Conservation (phyloP, 148 eudicot genomes). For the Heliosperma pusillum region DNA sequence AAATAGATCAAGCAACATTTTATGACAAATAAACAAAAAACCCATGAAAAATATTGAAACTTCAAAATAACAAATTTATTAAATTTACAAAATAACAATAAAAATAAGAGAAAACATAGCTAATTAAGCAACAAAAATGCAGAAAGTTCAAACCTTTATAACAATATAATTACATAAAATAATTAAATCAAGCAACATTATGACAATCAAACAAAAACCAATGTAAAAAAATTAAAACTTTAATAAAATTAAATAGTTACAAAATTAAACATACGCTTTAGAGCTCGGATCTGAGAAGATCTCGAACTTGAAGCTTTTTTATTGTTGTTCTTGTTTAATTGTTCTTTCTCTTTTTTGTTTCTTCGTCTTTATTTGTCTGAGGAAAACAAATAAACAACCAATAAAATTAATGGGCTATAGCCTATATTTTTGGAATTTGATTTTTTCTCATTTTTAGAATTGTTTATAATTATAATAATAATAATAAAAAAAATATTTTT, state of each 20-base stretch:
- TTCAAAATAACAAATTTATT: not conserved
- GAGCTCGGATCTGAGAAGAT: slow-evolving; percentile 43
- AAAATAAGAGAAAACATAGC: not conserved
- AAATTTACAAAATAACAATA: not conserved
- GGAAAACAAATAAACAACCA: slow-evolving; percentile 9
- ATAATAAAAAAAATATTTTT: not conserved
- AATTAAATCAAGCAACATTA: slow-evolving; percentile 27
- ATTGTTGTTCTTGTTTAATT: slow-evolving; percentile 8
- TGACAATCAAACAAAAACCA: not conserved
- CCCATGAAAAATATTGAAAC: not conserved
- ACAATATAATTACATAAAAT: not conserved
- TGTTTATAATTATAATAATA: slow-evolving; percentile 2
- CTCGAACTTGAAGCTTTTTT: slow-evolving; percentile 23
- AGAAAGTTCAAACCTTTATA: not conserved
- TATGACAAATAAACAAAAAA: not conserved
- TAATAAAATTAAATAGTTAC: not conserved
- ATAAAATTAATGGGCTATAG: not conserved
- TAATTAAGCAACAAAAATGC: slow-evolving; percentile 2
- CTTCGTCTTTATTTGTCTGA: slow-evolving; percentile 20
- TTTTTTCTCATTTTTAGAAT: slow-evolving; percentile 1
- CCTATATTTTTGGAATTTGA: slow-evolving; percentile 6
- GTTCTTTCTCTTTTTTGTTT: not conserved
- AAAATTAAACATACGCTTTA: slow-evolving; percentile 27
- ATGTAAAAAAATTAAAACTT: not conserved
- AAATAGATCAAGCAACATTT: not conserved